Base-by-base conservation (phyloP, 345 rosid species). In the Lagerstroemia speciosa region DNA sequence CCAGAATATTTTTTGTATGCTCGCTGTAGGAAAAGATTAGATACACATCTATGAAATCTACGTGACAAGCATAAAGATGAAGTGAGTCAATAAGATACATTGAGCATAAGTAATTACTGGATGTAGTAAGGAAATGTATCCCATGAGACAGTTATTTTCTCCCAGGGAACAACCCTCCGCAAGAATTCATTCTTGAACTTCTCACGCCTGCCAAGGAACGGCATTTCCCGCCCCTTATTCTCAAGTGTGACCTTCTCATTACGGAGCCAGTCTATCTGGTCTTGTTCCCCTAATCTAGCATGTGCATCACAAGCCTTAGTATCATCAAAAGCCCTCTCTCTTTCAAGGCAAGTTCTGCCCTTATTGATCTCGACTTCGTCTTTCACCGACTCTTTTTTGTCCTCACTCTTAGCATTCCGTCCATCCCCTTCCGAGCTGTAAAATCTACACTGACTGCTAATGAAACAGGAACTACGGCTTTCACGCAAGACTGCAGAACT, bases 101-200 rank as follows among this genome's bases (percentile, higher is more conserved):
- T 62, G 62, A 71, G 60, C 24, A 66, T n/a, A 37, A 45, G 70
- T 52, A 76, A 62, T 91, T 89, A 95, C 99, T 92, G 85, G 63
- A 95, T 82, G 75, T 88, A 74, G 77, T 92, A 95, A 38, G 99
- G 99, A 78, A 95, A 95, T 67, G 83, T 86, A 65, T 92, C 93
- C 98, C 90, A 92, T 6, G 99, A 95, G 76, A 95, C 84, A 67
- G 79, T 89, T 65, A 89, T 84, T 69, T 84, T 87, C 76, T 92
- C 96, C 99, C 99, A 95, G 22, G 97, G 96, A 68, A 92, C 80
- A 69, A 92, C 74, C 75, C 97, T 88, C 76, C 98, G 77, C 69
- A 84, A 71, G 71, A 91, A 84, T 69, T 89, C 97, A 26, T 76
- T 85, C 82, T 80, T 92, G 79, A 92, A 95, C 81, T 86, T 87